A percentile compares a stretch with the other conserved stretches of the same genome.
phyloP scores from a whole-genome alignment of 257 asterid species.

The Thymus mandschuricus region DNA sequence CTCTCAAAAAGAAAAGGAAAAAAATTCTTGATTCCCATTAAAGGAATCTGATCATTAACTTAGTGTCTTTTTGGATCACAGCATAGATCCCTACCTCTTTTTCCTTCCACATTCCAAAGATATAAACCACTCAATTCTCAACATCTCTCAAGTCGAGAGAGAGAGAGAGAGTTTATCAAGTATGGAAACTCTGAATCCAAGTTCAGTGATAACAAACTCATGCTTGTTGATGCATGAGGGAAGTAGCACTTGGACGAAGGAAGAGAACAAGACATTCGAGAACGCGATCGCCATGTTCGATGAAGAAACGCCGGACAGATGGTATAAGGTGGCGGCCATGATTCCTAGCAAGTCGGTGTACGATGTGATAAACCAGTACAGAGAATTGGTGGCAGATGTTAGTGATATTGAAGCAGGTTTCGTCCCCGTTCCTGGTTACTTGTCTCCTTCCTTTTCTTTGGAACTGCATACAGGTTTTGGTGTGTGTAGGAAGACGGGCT shows the following conservation, averaged over 20 bases:
- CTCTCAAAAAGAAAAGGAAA: constrained; percentile 23
- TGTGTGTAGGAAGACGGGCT: constrained; percentile 43
- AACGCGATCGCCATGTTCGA: constrained; percentile 70
- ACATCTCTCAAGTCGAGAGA: not conserved
- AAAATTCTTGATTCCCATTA: constrained; percentile 49
- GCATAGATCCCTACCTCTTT: constrained; percentile 28
- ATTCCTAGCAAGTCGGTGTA: constrained; percentile 72
- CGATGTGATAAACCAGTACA: constrained; percentile 75
- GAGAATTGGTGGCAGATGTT: constrained; percentile 68
- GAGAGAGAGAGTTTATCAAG: not conserved
- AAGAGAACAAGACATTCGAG: constrained; percentile 83
- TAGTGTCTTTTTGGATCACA: constrained; percentile 34
- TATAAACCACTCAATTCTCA: no score
- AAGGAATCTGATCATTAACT: constrained; percentile 22
- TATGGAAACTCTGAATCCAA: constrained; percentile 58
- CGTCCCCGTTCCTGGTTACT: constrained; percentile 58
- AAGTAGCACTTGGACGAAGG: constrained; percentile 62
- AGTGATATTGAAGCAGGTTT: constrained; percentile 77
- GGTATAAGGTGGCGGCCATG: constrained; percentile 65
- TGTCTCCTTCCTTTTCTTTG: constrained; percentile 49
- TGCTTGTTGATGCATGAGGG: constrained; percentile 42
- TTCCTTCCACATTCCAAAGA: constrained; percentile 6
- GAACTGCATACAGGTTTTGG: constrained; percentile 47
- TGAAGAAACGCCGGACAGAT: constrained; percentile 69
- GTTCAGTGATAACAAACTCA: constrained; percentile 37